phyloP scores from a whole-genome alignment of 225 moss, liverwort and hornwort genomes.

The Rhytidiadelphus loreus region DNA sequence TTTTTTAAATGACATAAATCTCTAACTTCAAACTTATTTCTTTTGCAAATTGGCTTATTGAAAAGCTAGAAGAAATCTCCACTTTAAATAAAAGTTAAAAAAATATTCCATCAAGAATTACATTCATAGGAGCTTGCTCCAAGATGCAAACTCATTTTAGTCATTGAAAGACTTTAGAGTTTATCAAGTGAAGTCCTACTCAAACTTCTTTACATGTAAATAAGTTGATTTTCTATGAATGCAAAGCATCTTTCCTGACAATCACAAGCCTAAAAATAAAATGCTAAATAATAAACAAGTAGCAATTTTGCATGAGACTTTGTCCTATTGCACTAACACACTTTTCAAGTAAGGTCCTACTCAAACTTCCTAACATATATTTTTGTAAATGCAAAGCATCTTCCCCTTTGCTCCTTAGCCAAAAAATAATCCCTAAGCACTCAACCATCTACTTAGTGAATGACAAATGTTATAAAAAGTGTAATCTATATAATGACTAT shows the following conservation, averaged over 20 bases:
- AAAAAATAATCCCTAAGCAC: not conserved
- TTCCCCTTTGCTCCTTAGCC: accelerated
- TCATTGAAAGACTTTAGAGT: not conserved
- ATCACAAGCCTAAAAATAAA: not conserved
- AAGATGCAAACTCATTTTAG: not conserved
- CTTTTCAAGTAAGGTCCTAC: not conserved
- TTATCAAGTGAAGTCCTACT: not conserved
- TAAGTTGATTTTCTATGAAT: not conserved
- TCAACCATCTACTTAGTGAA: not conserved
- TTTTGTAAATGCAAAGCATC: not conserved
- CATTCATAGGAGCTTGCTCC: accelerated
- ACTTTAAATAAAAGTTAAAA: not conserved
- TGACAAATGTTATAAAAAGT: not conserved
- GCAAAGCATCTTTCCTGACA: not conserved
- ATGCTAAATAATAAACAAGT: not conserved
- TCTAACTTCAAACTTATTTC: not conserved
- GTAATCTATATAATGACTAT: not conserved
- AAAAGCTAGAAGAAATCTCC: not conserved
- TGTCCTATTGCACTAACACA: accelerated
- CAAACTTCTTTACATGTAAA: not conserved
- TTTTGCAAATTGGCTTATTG: not conserved
- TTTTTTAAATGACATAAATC: not conserved
- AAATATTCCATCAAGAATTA: not conserved
- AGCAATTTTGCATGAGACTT: not conserved
- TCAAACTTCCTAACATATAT: not conserved